Evolutionary conservation across 305 asterid species (phyloP).

Genomic region (Ajuga reptans): DNA sequence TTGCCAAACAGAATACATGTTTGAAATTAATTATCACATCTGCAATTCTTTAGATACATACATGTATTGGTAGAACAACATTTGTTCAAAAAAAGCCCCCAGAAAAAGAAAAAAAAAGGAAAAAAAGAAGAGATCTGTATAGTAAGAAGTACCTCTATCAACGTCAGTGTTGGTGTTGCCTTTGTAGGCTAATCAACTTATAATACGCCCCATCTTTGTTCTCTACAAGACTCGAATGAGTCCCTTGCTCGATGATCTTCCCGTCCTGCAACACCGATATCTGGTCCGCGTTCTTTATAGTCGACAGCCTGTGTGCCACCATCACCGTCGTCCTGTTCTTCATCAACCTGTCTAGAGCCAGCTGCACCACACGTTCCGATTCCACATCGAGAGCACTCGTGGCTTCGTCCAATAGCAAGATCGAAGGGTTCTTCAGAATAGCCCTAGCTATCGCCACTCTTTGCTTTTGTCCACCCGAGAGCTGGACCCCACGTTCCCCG

Average conservation of each 20-base stretch:
- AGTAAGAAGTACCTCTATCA: slow-evolving; percentile 6
- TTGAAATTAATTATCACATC: not conserved
- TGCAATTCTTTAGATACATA: slow-evolving; percentile 17
- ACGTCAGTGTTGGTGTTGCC: slow-evolving; percentile 36
- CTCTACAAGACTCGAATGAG: slow-evolving; percentile 48
- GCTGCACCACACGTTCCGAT: slow-evolving; percentile 57
- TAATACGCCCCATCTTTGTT: slow-evolving; percentile 51
- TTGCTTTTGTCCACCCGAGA: slow-evolving; percentile 72
- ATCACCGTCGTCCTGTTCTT: slow-evolving; percentile 54
- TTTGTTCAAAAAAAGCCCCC: not conserved
- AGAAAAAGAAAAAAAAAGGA: not conserved
- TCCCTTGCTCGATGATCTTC: slow-evolving; percentile 62
- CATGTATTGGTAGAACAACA: slow-evolving; percentile 18
- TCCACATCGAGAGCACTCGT: slow-evolving; percentile 65
- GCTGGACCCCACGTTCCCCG: slow-evolving; percentile 66
- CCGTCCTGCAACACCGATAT: slow-evolving; percentile 62
- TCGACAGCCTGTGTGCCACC: slow-evolving; percentile 65
- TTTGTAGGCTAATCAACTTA: slow-evolving; percentile 48
- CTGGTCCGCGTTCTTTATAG: slow-evolving; percentile 51
- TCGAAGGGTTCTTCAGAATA: slow-evolving; percentile 52
- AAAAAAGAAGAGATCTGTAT: not conserved
- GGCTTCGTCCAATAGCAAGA: slow-evolving; percentile 59
- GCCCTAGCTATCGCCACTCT: slow-evolving; percentile 73
- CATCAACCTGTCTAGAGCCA: slow-evolving; percentile 54
- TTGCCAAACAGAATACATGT: not conserved